Percentiles rank a stretch among this genome's conserved stretches.
These are phyloP conservation scores for Pseudogymnoascus pannorum DNA, from an alignment of 2,329 filamentous ascomycete species.

Conservation along the genomic window DNA sequence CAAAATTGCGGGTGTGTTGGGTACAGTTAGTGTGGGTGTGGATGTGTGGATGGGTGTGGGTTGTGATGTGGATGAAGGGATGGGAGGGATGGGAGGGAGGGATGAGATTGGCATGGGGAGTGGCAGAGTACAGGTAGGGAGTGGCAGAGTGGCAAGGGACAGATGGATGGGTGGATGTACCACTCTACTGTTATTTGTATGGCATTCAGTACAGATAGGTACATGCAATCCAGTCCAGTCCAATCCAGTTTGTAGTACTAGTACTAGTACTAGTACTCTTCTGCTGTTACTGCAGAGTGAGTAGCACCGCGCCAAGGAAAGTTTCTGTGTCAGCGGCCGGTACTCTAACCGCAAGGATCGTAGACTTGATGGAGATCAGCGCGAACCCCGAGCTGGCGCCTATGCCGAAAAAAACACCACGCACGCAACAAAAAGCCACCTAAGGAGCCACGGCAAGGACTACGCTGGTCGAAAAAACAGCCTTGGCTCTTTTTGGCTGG, in stretches of 20 bases:
- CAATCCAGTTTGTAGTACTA: not conserved
- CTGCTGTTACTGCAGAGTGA: no score
- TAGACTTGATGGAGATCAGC: not conserved
- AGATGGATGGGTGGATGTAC: no score
- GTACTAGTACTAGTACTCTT: no score
- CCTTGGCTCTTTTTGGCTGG: no score
- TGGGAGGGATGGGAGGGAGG: not conserved
- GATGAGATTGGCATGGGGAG: not conserved
- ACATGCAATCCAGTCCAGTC: not conserved
- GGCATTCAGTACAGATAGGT: no score
- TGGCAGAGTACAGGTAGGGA: no score
- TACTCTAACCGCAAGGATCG: not conserved
- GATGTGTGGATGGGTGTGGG: no score
- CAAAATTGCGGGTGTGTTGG: not conserved
- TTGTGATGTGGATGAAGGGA: not conserved
- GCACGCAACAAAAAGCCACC: no score
- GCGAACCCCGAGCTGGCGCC: not conserved
- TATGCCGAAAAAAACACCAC: not conserved
- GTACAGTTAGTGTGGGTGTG: not conserved
- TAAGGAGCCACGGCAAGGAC: no score
- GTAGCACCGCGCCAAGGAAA: not conserved
- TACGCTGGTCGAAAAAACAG: not conserved
- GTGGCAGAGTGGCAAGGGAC: no score
- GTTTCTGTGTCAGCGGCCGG: not conserved
- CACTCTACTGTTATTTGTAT: no score